Percentiles rank a stretch among this genome's conserved stretches.
Conservation (phyloP, 108 stramenopile species). For the Stephanodiscus minutulus region DNA sequence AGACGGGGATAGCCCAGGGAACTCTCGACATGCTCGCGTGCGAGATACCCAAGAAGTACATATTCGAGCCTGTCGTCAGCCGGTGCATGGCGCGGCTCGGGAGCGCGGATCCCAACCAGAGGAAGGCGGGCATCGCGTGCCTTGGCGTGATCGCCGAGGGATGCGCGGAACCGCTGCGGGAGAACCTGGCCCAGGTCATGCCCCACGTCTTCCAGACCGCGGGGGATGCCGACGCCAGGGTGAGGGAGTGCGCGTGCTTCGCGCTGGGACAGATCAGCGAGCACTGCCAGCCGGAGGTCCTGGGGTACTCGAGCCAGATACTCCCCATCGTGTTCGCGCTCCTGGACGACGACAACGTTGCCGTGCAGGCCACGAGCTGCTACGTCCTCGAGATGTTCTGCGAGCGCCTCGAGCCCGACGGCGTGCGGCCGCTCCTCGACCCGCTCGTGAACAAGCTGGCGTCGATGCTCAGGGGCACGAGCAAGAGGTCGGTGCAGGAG, state of each 20-base stretch:
- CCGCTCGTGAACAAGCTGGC: conserved; percentile 91
- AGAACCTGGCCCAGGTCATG: conserved; percentile 78
- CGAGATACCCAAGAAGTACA: conserved; percentile 93
- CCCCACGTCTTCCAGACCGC: conserved; percentile 85
- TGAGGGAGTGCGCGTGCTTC: conserved; percentile 97
- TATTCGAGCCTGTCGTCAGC: conserved; percentile 86
- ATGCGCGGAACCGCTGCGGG: conserved; percentile 81
- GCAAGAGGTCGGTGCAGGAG: conserved; percentile 93
- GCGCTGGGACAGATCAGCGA: conserved; percentile 96
- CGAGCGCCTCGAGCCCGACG: conserved; percentile 94
- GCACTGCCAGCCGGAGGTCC: conserved; percentile 97
- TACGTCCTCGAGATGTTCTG: conserved; percentile 99
- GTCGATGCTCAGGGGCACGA: conserved; percentile 88
- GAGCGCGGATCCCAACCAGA: conserved; percentile 69
- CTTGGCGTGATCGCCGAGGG: conserved; percentile 97
- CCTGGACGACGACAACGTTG: conserved; percentile 87
- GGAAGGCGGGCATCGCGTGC: conserved; percentile 96
- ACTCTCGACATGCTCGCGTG: conserved; percentile 96
- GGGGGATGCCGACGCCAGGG: conserved; percentile 81
- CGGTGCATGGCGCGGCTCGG: conserved; percentile 84
- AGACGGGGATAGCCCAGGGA: conserved; percentile 94
- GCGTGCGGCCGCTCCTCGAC: conserved; percentile 89
- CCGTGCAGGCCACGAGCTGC: conserved; percentile 93
- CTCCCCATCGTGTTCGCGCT: conserved; percentile 93
- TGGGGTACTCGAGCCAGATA: conserved; percentile 87